Evolutionary conservation across 2,329 filamentous ascomycete species (phyloP).

Genomic region (Claviceps sp.): DNA sequence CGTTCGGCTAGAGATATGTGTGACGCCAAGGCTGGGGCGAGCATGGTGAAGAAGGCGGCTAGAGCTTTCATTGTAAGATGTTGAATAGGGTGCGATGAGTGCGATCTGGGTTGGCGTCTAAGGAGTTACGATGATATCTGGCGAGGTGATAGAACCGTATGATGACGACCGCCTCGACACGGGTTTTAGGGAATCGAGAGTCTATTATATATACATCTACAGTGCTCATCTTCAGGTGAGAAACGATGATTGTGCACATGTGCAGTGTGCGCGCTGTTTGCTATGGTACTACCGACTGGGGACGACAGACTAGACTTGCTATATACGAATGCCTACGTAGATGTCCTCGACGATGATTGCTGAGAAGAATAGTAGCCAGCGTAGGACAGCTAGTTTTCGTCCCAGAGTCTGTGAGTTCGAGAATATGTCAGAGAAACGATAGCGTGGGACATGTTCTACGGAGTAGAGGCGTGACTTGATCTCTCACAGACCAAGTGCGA

Average conservation of each 20-base stretch:
- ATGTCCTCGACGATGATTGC: not conserved
- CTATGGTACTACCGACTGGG: not conserved
- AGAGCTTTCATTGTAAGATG: slow-evolving; percentile 15
- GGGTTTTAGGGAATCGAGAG: not conserved
- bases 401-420: too few relatives aligned
- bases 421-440: not conserved
- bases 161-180: not conserved
- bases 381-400: not conserved
- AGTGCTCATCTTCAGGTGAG: not conserved
- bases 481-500: too few relatives aligned
- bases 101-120: not conserved
- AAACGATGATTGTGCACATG: not conserved
- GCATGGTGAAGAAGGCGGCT: slow-evolving; percentile 5
- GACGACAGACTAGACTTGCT: not conserved
- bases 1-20: slow-evolving; percentile 6
- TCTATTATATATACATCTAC: not conserved
- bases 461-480: too few relatives aligned
- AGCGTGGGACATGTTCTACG: not conserved
- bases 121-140: not conserved
- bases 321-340: not conserved
- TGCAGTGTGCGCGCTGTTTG: not conserved
- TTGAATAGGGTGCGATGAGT: not conserved
- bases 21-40: slow-evolving; percentile 11
- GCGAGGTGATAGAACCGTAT: not conserved
- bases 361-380: not conserved